Evolutionary conservation across 345 rosid species (phyloP).

Genomic region (Sonneratia alba): DNA sequence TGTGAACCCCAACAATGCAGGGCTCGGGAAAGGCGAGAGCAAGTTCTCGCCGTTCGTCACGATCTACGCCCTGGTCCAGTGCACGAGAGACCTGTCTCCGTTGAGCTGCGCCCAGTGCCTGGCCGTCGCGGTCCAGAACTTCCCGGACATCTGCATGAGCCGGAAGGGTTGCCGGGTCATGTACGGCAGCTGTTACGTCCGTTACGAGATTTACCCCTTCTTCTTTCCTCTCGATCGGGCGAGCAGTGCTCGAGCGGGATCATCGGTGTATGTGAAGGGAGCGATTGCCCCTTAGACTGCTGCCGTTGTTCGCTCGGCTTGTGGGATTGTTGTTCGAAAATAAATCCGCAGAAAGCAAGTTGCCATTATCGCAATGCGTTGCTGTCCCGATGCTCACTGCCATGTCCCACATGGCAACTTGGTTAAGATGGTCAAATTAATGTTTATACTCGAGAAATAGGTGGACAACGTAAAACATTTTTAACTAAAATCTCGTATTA

Average conservation of each 20-base stretch:
- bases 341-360: too few relatives aligned
- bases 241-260: slow-evolving; percentile 10
- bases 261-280: slow-evolving; percentile 6
- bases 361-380: too few relatives aligned
- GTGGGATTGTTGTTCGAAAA: too few relatives aligned
- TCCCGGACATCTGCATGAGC: slow-evolving; percentile 36
- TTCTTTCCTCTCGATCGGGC: slow-evolving; percentile 50
- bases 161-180: slow-evolving; percentile 57
- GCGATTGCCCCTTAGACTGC: slow-evolving; percentile 26
- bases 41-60: slow-evolving; percentile 42
- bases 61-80: slow-evolving; percentile 57
- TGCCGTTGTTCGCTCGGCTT: background rate
- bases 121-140: slow-evolving; percentile 48
- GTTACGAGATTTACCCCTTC: slow-evolving; percentile 77
- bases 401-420: too few relatives aligned
- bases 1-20: slow-evolving; percentile 29
- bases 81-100: slow-evolving; percentile 50
- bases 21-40: slow-evolving; percentile 54
- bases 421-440: too few relatives aligned
- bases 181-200: slow-evolving; percentile 59
- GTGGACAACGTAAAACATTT: too few relatives aligned
- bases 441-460: too few relatives aligned
- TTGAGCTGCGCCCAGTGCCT: slow-evolving; percentile 67
- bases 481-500: too few relatives aligned
- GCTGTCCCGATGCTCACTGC: too few relatives aligned